phyloP scores from a whole-genome alignment of 2,329 filamentous ascomycete species.

The Lasiodiplodia sp. region DNA sequence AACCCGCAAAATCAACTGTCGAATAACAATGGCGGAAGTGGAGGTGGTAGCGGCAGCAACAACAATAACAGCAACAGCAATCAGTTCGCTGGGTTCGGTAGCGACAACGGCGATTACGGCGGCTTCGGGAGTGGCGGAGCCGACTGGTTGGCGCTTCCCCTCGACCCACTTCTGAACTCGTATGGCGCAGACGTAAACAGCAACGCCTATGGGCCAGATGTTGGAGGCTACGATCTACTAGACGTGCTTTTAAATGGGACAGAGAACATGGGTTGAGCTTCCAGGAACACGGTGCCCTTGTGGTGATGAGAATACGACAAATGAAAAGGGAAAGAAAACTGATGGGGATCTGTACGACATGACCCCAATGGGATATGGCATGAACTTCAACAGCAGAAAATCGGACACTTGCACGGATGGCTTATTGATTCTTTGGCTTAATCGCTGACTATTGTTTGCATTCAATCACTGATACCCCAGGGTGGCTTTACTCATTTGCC shows the following conservation, averaged over 20 bases:
- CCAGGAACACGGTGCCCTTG: not conserved
- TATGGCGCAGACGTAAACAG: conserved; percentile 65
- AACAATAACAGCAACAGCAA: conserved; percentile 31
- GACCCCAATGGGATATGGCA: not conserved
- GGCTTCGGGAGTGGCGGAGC: conserved; percentile 31
- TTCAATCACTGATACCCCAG: conserved; percentile 21
- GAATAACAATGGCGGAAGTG: conserved; percentile 26
- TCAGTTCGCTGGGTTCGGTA: conserved; percentile 29
- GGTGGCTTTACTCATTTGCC: conserved; percentile 19
- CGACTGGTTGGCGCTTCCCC: conserved; percentile 68
- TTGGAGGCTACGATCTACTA: conserved; percentile 63
- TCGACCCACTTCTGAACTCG: conserved; percentile 66
- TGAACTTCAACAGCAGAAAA: not conserved
- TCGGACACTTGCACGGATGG: not conserved
- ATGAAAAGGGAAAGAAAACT: not conserved
- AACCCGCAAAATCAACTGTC: conserved; percentile 11
- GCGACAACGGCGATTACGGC: conserved; percentile 29
- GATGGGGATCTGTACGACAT: not conserved
- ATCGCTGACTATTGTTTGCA: not conserved
- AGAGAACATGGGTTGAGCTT: conserved; percentile 1
- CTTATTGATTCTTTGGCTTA: not conserved
- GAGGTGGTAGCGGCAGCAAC: conserved; percentile 32
- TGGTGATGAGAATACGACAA: not conserved
- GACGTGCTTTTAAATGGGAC: conserved; percentile 52
- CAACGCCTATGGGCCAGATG: conserved; percentile 67